Conservation (phyloP, 1,284 basidiomycete genomes). For the Trichosporon sp. region DNA sequence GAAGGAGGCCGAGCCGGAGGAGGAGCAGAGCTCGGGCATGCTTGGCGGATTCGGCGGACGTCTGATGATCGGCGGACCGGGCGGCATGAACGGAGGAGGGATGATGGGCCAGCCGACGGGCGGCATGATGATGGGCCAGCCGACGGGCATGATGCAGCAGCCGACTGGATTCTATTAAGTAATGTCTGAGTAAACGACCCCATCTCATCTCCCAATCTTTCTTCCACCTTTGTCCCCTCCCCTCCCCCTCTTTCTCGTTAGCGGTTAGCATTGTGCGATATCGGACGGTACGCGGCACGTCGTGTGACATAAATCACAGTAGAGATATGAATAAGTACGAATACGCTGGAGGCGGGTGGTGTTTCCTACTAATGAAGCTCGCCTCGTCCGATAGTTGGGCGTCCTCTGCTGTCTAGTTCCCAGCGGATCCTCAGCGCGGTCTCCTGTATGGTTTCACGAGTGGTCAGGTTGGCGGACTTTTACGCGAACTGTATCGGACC, state of each 20-base stretch:
- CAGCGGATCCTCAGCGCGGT: no score
- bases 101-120: constrained; percentile 14
- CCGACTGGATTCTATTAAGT: constrained; percentile 48
- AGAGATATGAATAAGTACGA: constrained; percentile 4
- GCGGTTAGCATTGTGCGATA: constrained; percentile 6
- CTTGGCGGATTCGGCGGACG: constrained; percentile 46
- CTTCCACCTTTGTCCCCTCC: neutral
- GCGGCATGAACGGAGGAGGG: neutral
- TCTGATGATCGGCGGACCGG: constrained; percentile 46
- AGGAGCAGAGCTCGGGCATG: constrained; percentile 28
- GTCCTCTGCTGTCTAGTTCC: no score
- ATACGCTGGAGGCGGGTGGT: neutral
- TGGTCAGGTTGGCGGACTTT: no score
- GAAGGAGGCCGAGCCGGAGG: constrained; percentile 31
- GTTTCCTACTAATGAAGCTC: no score
- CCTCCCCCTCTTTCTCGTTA: neutral
- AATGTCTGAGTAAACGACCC: neutral
- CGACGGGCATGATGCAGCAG: constrained; percentile 34
- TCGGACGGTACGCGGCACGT: neutral
- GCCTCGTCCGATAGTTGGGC: no score
- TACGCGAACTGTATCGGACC: no score
- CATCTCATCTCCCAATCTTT: neutral
- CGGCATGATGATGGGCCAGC: constrained; percentile 17
- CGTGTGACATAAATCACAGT: constrained; percentile 3
- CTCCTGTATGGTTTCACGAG: no score